Base-by-base conservation (phyloP, 345 rosid species). In the Ricinus communis region DNA sequence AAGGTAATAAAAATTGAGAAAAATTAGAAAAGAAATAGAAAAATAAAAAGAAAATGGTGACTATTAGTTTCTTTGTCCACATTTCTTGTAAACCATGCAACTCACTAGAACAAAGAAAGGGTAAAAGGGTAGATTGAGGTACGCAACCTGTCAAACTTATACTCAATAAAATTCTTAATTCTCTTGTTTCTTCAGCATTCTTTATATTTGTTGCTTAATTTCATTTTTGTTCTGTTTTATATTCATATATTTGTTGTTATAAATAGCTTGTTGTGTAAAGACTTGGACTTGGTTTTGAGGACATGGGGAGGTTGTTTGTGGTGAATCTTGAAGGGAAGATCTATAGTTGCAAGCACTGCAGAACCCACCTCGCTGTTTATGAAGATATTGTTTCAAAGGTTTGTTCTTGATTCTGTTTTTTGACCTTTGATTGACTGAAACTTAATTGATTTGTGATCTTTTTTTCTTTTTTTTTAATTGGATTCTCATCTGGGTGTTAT, bases 321-420 rank as follows among this genome's bases (percentile, higher is more conserved):
- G 96, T 89, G 82, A 77, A 68, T 78, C 97, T 95, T 8, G 96
- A 95, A 82, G 97, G 99, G 74, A 90, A 79, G 89, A 80, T 87
- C 86, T 95, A 95, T 71, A 88, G 86, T 75, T 95, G 99, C 85
- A 89, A 89, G 78, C 91, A 95, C 89, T 95, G 99, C 81, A 85
- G 79, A 81, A 90, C 96, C 76, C 96, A 87, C 76, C 96, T 95
- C 72, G 98, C 98, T 75, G 78, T 88, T 12, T 77, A 11, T 36
- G 90, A 90, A 36, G 90, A 95, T 79, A 82, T 95, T 80, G 76
- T 86, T 71, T 95, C 99, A 47, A 95, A 81, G 98, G 99, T 90
- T 49, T 55, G 61, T 78, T 78, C 64, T 77, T 73, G 72, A 7
- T 36, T 50, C 45, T 31, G 15, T 41, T 49, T 54, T 51, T 63